Evolutionary conservation across 2,329 filamentous ascomycete species (phyloP).

Genomic region (Didymella glomerata): DNA sequence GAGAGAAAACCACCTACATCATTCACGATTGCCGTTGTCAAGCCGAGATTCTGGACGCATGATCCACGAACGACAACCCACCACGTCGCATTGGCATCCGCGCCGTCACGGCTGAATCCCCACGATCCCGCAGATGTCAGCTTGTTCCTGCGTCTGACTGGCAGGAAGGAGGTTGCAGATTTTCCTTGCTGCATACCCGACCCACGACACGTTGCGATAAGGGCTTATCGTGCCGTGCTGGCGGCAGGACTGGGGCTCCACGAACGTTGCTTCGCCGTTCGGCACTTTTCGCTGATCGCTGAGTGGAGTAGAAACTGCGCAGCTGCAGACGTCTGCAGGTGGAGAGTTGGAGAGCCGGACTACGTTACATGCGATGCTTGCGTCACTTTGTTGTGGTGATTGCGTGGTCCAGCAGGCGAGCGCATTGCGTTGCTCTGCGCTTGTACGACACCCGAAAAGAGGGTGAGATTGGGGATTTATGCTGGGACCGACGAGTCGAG

Average conservation of each 20-base stretch:
- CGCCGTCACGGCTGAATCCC: constrained; percentile 19
- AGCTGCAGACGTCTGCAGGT: constrained; percentile 27
- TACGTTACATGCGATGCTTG: constrained; percentile 23
- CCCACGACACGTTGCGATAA: constrained; percentile 35
- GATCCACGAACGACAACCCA: constrained; percentile 31
- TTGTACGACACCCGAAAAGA: constrained; percentile 9
- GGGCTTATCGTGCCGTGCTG: constrained; percentile 34
- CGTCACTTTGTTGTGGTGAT: constrained; percentile 25
- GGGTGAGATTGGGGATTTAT: neutral
- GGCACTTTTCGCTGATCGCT: constrained; percentile 27
- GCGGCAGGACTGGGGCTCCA: constrained; percentile 29
- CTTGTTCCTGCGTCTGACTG: constrained; percentile 22
- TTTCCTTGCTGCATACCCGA: constrained; percentile 33
- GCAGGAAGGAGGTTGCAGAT: constrained; percentile 24
- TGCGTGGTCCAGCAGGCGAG: constrained; percentile 7
- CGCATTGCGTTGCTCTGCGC: constrained; percentile 10
- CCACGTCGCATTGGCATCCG: constrained; percentile 31
- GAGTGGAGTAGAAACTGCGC: constrained; percentile 31
- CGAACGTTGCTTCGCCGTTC: constrained; percentile 33
- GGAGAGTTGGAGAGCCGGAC: constrained; percentile 20
- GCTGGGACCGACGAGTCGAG: neutral
- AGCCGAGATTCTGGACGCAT: constrained; percentile 19
- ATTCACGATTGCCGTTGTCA: constrained; percentile 22
- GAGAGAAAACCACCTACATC: constrained; percentile 16
- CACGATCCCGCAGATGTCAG: constrained; percentile 14